Evolutionary conservation across 805 yeast species (phyloP), one percentile per base, ranked within the genome.

Genomic region (Pichia eremophila): DNA sequence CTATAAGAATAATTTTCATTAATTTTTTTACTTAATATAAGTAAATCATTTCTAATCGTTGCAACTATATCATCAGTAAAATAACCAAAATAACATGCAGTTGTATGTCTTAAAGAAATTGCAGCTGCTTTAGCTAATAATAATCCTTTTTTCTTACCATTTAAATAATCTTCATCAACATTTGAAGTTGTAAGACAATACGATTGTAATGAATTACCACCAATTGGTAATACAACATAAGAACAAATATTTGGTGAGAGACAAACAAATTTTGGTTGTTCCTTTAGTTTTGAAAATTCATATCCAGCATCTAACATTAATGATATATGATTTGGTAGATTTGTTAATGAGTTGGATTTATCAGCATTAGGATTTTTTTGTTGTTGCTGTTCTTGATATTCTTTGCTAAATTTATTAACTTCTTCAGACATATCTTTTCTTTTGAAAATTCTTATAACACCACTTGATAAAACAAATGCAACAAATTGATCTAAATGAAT

Each of bases 1-100:
- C 65, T 58, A 48, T 59, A 59, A 12, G 69, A 57, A 29, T 57
- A 58, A 35, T 51, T 43, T 19, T 60, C 50, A 27, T 59, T 47
- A 7, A 55, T 51, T 38, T 61, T 48, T 25, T 55, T 29, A 35
- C 58, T 43, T 31, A 51, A 29, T 40, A 56, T 56, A n/a, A 60
- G 62, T 7, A 79, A 54, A 50, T 79, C 81, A 1, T 60, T 53
- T 55, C 78, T 78, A 15, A 81, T 70, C 2, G 83, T 66, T 1
- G 76, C 73, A 37, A 83, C 65, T 46, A 88, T 61, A 55, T 88
- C 96, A 57, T 87, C 95, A 5, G 83, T 73, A 47, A 78, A 74
- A 9, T 77, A 67, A 45, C 77, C 83, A 42, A 80, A 72, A 61
- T 81, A 85, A 55, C 90, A 85, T 0, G 89, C 77, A 46, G 74